A percentile compares a stretch with the other conserved stretches of the same genome.
phyloP scores from a whole-genome alignment of 805 yeast genomes.

The Candida suzukii region DNA sequence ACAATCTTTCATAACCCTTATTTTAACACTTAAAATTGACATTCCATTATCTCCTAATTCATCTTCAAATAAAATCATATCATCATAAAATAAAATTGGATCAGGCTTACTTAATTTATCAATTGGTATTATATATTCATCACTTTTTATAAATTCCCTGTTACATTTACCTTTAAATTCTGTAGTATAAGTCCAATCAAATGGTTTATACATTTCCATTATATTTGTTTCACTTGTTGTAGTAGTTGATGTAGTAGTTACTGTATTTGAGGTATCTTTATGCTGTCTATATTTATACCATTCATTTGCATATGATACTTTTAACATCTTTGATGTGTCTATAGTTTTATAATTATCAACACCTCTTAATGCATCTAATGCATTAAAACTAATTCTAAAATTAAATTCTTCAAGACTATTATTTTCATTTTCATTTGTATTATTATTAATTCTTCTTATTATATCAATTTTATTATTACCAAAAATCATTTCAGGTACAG shows the following conservation, averaged over 20 bases:
- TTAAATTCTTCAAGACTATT: conserved; percentile 5
- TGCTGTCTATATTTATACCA: conserved; percentile 51
- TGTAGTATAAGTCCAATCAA: conserved; percentile 95
- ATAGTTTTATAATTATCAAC: conserved; percentile 35
- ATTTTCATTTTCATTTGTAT: too few species aligned
- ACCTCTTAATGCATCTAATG: conserved; percentile 63
- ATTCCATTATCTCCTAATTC: conserved; percentile 96
- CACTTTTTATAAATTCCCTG: conserved; percentile 14
- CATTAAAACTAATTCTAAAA: conserved; percentile 54
- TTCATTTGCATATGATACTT: conserved; percentile 81
- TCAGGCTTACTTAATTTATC: conserved; percentile 65
- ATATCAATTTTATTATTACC: conserved; percentile 70
- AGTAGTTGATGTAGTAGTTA: background rate
- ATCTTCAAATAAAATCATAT: conserved; percentile 84
- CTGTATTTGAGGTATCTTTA: conserved; percentile 8
- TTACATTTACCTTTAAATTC: conserved; percentile 56
- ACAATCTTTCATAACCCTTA: conserved; percentile 84
- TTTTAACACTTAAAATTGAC: conserved; percentile 65
- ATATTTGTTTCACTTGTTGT: conserved; percentile 8
- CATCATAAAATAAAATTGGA: conserved; percentile 86
- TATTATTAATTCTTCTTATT: conserved; percentile 15
- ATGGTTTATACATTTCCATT: conserved; percentile 68
- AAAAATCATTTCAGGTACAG: conserved; percentile 96
- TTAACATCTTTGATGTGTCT: conserved; percentile 39
- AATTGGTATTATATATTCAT: conserved; percentile 48